Evolutionary conservation across 352 stramenopile species (phyloP), one percentile per base, ranked within the genome.

Genomic region (Phytophthora pisi): DNA sequence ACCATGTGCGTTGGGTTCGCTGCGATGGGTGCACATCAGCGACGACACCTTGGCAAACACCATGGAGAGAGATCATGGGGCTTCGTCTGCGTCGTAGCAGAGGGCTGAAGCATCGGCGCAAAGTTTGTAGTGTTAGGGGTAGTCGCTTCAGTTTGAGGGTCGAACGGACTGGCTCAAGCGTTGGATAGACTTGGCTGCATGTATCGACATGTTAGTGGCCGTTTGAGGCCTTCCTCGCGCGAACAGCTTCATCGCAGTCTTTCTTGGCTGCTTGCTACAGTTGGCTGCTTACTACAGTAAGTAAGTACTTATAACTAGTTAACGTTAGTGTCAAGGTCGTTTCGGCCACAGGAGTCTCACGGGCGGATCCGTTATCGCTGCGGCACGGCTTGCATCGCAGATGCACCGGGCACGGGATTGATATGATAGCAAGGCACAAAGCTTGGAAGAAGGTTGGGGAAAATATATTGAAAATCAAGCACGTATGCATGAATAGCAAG

Each of bases 391-490:
- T 45, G 38, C 38, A 18, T 20, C 13, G 38, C 38, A 45, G 38
- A 45, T 45, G 38, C 38, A 18, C 16, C 13, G 13, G 38, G 38
- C 38, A 45, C 38, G 10, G 38, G 16, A 1, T 8, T 34, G 9
- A 34, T 34, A 0, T 34, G 30, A 34, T 34, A 34, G 30, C 30
- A 34, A 34, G 9, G 9, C 45, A 26, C 31, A 51, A 46, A 65
- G n/a, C 28, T 52, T 20, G 61, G 47, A 65, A 62, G 57, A 11
- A 50, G 38, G 51, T 16, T 40, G 42, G 28, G 1, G 59, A 57
- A 74, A 74, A 79, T 77, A 74, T 79, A 79, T 76, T 79, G 64
- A 79, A 79, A 71, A 56, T 64, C 66, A 64, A 74, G 68, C 63
- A 72, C 57, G 42, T 63, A 70, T 71, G 70, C 57, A 69, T 75